A percentile compares a stretch with the other conserved stretches of the same genome.
Conservation (phyloP, 2,329 filamentous ascomycete species). For the Sporothrix phasma region DNA sequence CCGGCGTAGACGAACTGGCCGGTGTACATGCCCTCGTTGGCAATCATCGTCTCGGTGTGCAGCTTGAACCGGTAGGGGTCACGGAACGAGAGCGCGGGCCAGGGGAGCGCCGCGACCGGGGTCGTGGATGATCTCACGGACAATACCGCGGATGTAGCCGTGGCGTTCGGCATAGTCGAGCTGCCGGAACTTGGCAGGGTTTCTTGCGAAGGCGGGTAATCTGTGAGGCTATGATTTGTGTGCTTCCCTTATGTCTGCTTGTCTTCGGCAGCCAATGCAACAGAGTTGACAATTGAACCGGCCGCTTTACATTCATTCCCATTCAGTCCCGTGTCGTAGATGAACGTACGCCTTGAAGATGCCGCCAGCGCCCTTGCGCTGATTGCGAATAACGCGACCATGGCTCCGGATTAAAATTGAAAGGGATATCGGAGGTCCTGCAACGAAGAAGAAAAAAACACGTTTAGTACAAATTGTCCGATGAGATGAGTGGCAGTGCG, state of each 20-base stretch:
- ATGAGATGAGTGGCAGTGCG: neutral
- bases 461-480: slow-evolving; percentile 3
- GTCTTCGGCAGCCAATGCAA: neutral
- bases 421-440: slow-evolving; percentile 14
- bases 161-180: slow-evolving; percentile 96
- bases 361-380: slow-evolving; percentile 51
- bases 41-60: slow-evolving; percentile 98
- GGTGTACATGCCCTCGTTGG: slow-evolving; percentile 99
- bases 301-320: neutral
- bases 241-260: neutral
- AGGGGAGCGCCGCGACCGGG: slow-evolving; percentile 95
- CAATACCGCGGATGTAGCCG: slow-evolving; percentile 93
- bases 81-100: slow-evolving; percentile 91
- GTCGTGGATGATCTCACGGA: slow-evolving; percentile 99
- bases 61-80: slow-evolving; percentile 98
- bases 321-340: no score
- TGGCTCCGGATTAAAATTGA: slow-evolving; percentile 15
- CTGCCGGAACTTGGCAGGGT: slow-evolving; percentile 82
- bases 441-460: neutral
- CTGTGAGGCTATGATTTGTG: slow-evolving; percentile 33
- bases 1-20: slow-evolving; percentile 99
- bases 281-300: neutral
- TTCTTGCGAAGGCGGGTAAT: slow-evolving; percentile 91
- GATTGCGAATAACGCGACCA: slow-evolving; percentile 46
- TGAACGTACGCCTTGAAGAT: slow-evolving; percentile 39